Evolutionary conservation across 2,329 filamentous ascomycete genomes (phyloP), one percentile per base, ranked within the genome.

Genomic region (Verticillium klebahnii): DNA sequence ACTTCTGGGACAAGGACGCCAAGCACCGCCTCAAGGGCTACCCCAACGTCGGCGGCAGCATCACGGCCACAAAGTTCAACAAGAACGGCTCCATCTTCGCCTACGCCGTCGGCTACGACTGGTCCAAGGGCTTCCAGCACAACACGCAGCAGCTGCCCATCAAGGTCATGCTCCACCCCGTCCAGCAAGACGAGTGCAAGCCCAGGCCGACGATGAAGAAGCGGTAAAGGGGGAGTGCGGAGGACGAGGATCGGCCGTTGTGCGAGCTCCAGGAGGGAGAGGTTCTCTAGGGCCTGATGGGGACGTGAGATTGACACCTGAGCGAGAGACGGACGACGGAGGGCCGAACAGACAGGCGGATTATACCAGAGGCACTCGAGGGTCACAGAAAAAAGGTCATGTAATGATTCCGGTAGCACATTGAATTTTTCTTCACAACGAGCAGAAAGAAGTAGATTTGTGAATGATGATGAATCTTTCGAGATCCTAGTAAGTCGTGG

Each of bases 21-120:
- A 95, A 95, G 78, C 91, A 95, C 77, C 84, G 91, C 40, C 84
- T 95, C 64, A 95, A 95, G 82, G 95, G 95, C 15, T 99, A 93
- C 72, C 91, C 91, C 56, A 83, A 85, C 29, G 90, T 93, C 6
- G 90, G 91, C 19, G 93, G 93, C 62, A 92, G 90, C 70, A 99
- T 99, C 78, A 90, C 90, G 8, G 85, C 91, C 29, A 97, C 93
- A 2, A 91, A 87, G n/a, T 99, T 99, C 82, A 96, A 93, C 79
- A 86, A 88, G 69, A 89, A 83, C 62, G 95, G 95, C 59, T 89
- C 77, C 72, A 92, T 94, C 70, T 95, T 95, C 72, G 91, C 91
- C 17, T 95, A 95, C 69, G 92, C 93, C 31, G 86, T 97, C 57
- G 93, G 92, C 73, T 99, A 99, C 75, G 95, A 99, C 79, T 99